Conservation (phyloP, 176 grass and related monocot genomes). For the Hyparrhenia diplandra region DNA sequence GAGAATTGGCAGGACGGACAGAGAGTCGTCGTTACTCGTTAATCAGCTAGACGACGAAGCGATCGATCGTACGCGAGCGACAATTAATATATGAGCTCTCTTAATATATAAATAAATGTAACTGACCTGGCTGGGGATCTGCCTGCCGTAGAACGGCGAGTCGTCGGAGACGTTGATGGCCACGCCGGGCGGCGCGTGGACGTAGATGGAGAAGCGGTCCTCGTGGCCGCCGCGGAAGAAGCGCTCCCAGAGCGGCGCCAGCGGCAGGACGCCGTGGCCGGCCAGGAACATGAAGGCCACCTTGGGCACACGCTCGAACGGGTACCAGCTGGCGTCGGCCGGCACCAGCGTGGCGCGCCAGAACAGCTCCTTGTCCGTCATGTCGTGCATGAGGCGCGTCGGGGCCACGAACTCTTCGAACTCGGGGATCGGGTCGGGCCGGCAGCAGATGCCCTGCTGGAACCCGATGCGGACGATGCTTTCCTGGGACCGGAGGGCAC, state of each 20-base stretch:
- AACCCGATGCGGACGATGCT: slow-evolving; percentile 11
- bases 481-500: slow-evolving; percentile 4
- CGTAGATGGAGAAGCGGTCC: slow-evolving; percentile 63
- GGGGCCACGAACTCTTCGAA: slow-evolving; percentile 65
- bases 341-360: slow-evolving; percentile 84
- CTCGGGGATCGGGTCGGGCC: neutral
- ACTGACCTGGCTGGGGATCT: slow-evolving; percentile 77
- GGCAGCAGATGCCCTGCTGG: neutral
- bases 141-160: slow-evolving; percentile 68
- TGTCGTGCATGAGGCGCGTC: slow-evolving; percentile 60
- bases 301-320: slow-evolving; percentile 72
- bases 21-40: too few species aligned
- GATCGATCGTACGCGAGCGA: neutral
- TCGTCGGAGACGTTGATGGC: slow-evolving; percentile 47
- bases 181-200: slow-evolving; percentile 60
- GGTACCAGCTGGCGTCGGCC: slow-evolving; percentile 27
- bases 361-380: slow-evolving; percentile 79
- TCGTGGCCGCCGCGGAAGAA: slow-evolving; percentile 78
- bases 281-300: slow-evolving; percentile 85
- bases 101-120: too few species aligned
- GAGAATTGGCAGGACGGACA: neutral
- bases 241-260: slow-evolving; percentile 78
- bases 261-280: slow-evolving; percentile 46
- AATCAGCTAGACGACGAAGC: neutral
- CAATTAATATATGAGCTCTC: too few species aligned